Evolutionary conservation across 1,284 basidiomycete genomes (phyloP).

Genomic region (Quambalaria eucalypti): DNA sequence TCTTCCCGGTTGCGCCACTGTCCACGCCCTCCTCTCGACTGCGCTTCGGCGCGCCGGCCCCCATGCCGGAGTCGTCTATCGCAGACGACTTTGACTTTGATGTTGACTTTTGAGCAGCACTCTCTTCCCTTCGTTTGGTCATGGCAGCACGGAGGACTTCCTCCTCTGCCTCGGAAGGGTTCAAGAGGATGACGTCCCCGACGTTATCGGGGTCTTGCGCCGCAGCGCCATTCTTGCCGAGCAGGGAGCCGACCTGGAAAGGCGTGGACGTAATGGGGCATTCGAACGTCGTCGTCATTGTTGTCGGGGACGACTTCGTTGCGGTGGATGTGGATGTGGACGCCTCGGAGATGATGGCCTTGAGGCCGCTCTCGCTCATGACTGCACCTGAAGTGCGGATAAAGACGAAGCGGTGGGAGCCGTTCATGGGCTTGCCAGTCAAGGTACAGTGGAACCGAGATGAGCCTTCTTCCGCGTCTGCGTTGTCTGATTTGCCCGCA

Average conservation of each 20-base stretch:
- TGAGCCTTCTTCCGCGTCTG: slow-evolving; percentile 1
- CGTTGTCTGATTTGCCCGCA: no score
- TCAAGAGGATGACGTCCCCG: slow-evolving; percentile 23
- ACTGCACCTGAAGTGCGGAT: slow-evolving; percentile 32
- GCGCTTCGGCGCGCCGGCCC: slow-evolving; percentile 3
- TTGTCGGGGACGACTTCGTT: not conserved
- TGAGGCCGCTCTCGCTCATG: slow-evolving; percentile 31
- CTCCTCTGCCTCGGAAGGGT: slow-evolving; percentile 18
- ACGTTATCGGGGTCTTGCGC: not conserved
- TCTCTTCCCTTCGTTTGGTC: slow-evolving; percentile 4
- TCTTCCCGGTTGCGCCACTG: not conserved
- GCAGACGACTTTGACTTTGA: no score
- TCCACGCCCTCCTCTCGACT: not conserved
- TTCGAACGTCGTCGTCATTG: not conserved
- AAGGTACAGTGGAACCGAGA: slow-evolving; percentile 38
- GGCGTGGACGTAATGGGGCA: slow-evolving; percentile 28
- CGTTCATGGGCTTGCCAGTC: slow-evolving; percentile 36
- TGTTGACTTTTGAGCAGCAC: no score
- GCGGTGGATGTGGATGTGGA: not conserved
- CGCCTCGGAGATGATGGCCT: slow-evolving; percentile 10
- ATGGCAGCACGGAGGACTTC: slow-evolving; percentile 19
- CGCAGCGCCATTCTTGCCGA: slow-evolving; percentile 10
- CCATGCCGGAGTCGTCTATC: no score
- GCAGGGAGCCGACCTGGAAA: slow-evolving; percentile 14
- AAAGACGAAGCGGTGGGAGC: slow-evolving; percentile 36